phyloP scores from a whole-genome alignment of 2,329 filamentous ascomycete species.

The Verticillium alfalfae region DNA sequence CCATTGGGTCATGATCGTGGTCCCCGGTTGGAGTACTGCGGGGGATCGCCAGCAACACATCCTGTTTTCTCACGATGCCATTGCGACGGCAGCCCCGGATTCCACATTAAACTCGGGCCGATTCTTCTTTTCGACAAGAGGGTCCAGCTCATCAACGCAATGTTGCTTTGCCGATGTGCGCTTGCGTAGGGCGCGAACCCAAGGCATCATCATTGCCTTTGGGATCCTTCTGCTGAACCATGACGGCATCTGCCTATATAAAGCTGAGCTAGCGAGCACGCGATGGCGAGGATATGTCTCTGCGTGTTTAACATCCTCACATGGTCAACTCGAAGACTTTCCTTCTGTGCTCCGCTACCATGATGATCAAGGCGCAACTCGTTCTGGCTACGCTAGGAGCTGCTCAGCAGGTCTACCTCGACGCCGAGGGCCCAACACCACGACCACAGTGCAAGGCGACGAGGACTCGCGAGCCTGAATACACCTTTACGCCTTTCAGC shows the following conservation, averaged over 20 bases:
- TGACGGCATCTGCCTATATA: not conserved
- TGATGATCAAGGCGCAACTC: not conserved
- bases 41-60: not conserved
- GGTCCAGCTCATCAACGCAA: not conserved
- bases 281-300: not conserved
- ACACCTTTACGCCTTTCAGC: constrained; percentile 20
- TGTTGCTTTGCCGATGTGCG: not conserved
- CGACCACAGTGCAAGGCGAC: constrained; percentile 18
- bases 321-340: not conserved
- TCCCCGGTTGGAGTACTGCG: not conserved
- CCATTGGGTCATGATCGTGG: not conserved
- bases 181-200: not conserved
- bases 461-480: constrained; percentile 16
- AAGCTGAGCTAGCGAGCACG: not conserved
- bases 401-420: constrained; percentile 19
- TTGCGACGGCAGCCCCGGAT: not conserved
- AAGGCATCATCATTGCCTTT: not conserved
- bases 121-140: not conserved
- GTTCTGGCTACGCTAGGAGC: constrained; percentile 3
- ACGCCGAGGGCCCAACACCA: constrained; percentile 18
- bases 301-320: not conserved
- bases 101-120: not conserved
- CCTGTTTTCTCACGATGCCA: not conserved
- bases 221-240: not conserved
- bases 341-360: not conserved